These are phyloP conservation scores for Lactarius deliciosus DNA, from an alignment of 768 basidiomycete genomes.

Conservation along the genomic window DNA sequence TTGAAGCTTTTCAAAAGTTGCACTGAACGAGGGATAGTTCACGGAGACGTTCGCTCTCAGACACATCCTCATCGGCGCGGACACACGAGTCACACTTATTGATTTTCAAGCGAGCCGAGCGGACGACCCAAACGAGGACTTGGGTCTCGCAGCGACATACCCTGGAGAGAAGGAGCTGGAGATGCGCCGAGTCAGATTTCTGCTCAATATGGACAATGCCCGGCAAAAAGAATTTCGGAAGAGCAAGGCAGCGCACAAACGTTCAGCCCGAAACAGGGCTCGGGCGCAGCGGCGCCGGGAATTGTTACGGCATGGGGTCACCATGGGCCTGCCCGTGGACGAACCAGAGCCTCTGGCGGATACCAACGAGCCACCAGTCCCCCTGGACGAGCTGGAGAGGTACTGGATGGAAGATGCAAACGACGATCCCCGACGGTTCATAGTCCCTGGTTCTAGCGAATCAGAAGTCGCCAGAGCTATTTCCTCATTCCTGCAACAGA, in stretches of 20 bases:
- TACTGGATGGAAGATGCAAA: constrained; percentile 41
- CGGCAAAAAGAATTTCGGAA: constrained; percentile 40
- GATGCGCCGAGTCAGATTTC: constrained; percentile 55
- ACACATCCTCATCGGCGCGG: constrained; percentile 55
- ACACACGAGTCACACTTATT: constrained; percentile 45
- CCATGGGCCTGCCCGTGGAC: constrained; percentile 12
- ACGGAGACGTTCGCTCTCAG: constrained; percentile 35
- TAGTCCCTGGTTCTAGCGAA: constrained; percentile 39
- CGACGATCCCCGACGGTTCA: constrained; percentile 36
- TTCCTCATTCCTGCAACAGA: constrained; percentile 14
- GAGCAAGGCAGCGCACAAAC: constrained; percentile 35
- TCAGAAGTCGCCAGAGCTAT: constrained; percentile 7
- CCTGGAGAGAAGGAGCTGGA: constrained; percentile 48
- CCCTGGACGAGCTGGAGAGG: constrained; percentile 37
- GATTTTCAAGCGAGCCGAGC: constrained; percentile 51
- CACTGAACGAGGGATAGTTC: constrained; percentile 38
- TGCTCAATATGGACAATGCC: constrained; percentile 48
- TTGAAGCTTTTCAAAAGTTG: constrained; percentile 50
- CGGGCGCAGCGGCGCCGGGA: constrained; percentile 34
- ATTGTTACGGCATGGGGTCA: constrained; percentile 34
- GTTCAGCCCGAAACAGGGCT: constrained; percentile 35
- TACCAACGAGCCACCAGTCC: constrained; percentile 36
- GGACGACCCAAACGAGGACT: constrained; percentile 33
- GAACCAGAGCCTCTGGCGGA: constrained; percentile 34
- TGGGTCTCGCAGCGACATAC: constrained; percentile 41